A percentile compares a stretch with the other conserved stretches of the same genome.
These are phyloP conservation scores for Conringia planisiliqua DNA, from an alignment of 345 rosid species.

Conservation along the genomic window DNA sequence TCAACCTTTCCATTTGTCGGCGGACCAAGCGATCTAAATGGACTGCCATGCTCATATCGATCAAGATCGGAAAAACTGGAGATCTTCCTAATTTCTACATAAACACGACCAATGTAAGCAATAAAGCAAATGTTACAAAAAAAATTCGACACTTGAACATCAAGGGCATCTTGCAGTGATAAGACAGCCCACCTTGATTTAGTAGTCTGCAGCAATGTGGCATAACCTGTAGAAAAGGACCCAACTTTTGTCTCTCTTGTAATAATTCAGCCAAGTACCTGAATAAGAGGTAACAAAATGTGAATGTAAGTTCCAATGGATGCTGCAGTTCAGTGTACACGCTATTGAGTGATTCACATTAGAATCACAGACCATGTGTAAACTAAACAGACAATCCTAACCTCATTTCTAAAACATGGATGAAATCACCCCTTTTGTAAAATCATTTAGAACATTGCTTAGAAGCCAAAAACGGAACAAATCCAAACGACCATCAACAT, in stretches of 20 bases:
- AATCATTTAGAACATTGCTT: neutral
- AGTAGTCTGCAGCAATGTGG: conserved; percentile 72
- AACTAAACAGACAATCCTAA: neutral
- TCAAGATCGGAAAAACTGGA: conserved; percentile 68
- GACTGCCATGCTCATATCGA: conserved; percentile 81
- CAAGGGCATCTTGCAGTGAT: neutral
- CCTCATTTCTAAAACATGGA: neutral
- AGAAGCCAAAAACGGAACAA: neutral
- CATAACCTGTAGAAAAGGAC: conserved; percentile 69
- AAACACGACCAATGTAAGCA: conserved; percentile 6
- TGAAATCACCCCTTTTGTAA: neutral
- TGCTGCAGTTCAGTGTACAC: neutral
- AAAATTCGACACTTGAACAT: neutral
- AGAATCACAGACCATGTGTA: neutral
- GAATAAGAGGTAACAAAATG: conserved; percentile 1
- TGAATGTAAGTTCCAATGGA: neutral
- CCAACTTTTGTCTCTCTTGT: conserved; percentile 83
- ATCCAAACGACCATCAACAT: neutral
- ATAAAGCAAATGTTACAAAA: neutral
- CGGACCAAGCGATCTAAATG: conserved; percentile 69
- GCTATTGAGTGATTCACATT: neutral
- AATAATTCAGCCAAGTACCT: conserved; percentile 84
- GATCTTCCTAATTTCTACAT: conserved; percentile 73
- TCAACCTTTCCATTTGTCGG: conserved; percentile 72
- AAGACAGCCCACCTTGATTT: conserved; percentile 54